Percentiles rank a stretch among this genome's conserved stretches.
phyloP scores from a whole-genome alignment of 1,284 basidiomycete species.

The Leccinum huronense region DNA sequence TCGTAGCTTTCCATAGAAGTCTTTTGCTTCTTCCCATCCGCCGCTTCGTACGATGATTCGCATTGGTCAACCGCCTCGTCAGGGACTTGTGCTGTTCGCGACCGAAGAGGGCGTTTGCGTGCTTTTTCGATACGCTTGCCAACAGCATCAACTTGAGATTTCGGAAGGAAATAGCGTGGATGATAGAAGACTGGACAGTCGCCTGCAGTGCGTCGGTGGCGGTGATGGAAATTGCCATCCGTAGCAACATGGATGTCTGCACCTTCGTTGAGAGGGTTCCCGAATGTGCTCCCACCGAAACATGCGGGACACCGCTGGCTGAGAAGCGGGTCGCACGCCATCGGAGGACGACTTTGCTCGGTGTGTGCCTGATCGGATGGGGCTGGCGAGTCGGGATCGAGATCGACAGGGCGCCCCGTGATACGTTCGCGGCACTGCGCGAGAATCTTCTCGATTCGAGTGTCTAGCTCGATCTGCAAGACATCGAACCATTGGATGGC shows the following conservation, averaged over 20 bases:
- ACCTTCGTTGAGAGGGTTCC: background rate
- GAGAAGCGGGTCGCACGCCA: background rate
- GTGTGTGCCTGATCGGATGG: background rate
- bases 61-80: slow-evolving; percentile 1
- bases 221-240: background rate
- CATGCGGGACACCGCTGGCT: background rate
- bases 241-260: background rate
- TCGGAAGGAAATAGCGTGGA: background rate
- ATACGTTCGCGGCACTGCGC: background rate
- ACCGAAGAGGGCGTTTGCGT: background rate
- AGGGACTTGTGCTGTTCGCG: background rate
- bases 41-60: background rate
- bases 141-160: background rate
- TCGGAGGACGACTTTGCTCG: background rate
- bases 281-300: background rate
- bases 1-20: background rate
- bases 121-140: background rate
- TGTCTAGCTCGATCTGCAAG: background rate
- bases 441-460: background rate
- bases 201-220: background rate
- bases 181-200: background rate
- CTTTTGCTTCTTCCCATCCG: background rate
- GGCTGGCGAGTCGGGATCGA: background rate
- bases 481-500: background rate
- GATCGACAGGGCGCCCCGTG: background rate